Percentiles rank a stretch among this genome's conserved stretches.
Conservation (phyloP, 2,329 filamentous ascomycete species). For the Aspergillus tamarii region DNA sequence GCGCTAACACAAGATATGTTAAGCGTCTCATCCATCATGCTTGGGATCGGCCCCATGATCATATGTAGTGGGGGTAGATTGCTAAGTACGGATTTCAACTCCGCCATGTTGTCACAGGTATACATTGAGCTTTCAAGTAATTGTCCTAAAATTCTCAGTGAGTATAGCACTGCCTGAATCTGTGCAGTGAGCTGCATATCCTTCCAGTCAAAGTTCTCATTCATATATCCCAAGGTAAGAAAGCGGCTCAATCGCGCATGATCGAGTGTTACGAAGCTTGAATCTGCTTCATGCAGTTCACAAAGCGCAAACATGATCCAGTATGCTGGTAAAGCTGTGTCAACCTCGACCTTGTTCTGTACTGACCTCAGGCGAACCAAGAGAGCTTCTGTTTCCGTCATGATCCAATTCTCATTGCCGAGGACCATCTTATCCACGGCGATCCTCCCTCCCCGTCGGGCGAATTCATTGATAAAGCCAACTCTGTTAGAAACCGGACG, state of each 20-base stretch:
- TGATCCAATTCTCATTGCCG: conserved; percentile 22
- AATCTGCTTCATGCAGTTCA: conserved; percentile 30
- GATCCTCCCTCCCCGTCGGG: conserved; percentile 42
- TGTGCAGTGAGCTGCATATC: conserved; percentile 65
- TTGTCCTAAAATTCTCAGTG: conserved; percentile 63
- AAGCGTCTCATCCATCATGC: conserved; percentile 20
- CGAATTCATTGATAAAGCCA: conserved; percentile 35
- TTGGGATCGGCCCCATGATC: conserved; percentile 31
- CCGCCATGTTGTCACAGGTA: conserved; percentile 12
- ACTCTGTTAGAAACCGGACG: conserved; percentile 27
- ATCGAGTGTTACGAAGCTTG: conserved; percentile 18
- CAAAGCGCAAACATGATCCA: conserved; percentile 42
- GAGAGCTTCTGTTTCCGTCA: conserved; percentile 23
- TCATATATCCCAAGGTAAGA: conserved; percentile 32
- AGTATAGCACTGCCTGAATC: conserved; percentile 64
- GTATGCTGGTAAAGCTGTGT: conserved; percentile 20
- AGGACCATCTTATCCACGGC: conserved; percentile 32
- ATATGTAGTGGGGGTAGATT: conserved; percentile 33
- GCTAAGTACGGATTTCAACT: conserved; percentile 25
- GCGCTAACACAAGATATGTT: conserved; percentile 12
- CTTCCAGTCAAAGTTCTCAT: conserved; percentile 56
- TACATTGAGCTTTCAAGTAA: conserved; percentile 44
- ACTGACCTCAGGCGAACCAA: conserved; percentile 27
- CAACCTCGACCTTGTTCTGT: conserved; percentile 15
- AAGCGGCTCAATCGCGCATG: conserved; percentile 31